Conservation (phyloP, 2,329 filamentous ascomycete species). For the Aspergillus sp. region DNA sequence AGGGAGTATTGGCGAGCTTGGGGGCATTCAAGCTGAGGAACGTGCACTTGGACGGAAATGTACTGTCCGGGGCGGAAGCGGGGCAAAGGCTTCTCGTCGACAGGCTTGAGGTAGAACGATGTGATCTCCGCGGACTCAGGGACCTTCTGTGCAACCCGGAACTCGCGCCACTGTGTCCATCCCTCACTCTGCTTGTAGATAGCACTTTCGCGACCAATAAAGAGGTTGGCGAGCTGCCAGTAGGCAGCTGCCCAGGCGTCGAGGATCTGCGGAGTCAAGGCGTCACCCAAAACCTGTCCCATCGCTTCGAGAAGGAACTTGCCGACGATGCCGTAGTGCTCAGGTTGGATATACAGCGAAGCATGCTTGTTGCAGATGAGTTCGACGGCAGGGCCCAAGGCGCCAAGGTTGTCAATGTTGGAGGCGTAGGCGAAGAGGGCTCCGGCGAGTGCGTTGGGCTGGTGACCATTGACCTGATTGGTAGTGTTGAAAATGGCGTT, state of each 20-base stretch:
- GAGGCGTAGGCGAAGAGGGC: conserved; percentile 65
- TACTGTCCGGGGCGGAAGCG: conserved; percentile 65
- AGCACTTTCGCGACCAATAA: conserved; percentile 59
- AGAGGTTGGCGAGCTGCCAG: conserved; percentile 64
- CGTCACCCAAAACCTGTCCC: conserved; percentile 58
- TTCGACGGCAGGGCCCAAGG: conserved; percentile 52
- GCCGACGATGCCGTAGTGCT: conserved; percentile 65
- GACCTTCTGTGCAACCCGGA: conserved; percentile 59
- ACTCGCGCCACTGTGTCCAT: conserved; percentile 63
- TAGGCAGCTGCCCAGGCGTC: conserved; percentile 67
- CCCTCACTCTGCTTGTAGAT: conserved; percentile 55
- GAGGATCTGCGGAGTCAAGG: conserved; percentile 58
- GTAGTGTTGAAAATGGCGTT: conserved; percentile 65
- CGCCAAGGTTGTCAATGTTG: conserved; percentile 62
- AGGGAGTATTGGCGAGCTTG: conserved; percentile 69
- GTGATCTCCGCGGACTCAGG: conserved; percentile 62
- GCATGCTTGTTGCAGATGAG: conserved; percentile 72
- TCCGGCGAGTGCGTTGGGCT: conserved; percentile 62
- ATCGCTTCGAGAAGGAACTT: conserved; percentile 63
- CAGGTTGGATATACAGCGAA: conserved; percentile 59
- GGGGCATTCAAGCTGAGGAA: conserved; percentile 53
- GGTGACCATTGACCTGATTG: conserved; percentile 61
- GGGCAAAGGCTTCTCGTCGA: conserved; percentile 56
- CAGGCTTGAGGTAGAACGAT: conserved; percentile 62
- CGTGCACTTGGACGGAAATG: conserved; percentile 55